Evolutionary conservation across 441 rosid species (phyloP).

Genomic region (Capsella rubella): DNA sequence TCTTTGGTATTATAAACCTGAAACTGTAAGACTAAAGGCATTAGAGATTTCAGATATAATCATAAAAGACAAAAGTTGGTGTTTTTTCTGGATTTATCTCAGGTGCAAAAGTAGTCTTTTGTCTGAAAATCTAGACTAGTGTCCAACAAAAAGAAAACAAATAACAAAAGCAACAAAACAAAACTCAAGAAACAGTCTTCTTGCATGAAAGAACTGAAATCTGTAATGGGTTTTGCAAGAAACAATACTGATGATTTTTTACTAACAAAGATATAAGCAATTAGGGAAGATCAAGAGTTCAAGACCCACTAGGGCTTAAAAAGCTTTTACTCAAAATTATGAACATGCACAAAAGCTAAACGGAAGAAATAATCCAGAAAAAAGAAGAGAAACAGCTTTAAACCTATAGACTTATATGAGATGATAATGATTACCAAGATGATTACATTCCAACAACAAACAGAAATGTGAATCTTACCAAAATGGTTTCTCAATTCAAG

Average conservation of each 20-base stretch:
- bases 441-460: background rate
- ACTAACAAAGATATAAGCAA: too few relatives aligned
- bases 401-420: slow-evolving; percentile 19
- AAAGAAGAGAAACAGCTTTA: background rate
- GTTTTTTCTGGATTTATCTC: background rate
- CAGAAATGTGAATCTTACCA: slow-evolving; percentile 28
- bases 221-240: slow-evolving; percentile 25
- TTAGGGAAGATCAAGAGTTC: background rate
- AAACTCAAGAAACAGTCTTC: background rate
- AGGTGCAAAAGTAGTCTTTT: slow-evolving; percentile 9
- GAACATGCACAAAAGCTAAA: slow-evolving; percentile 31
- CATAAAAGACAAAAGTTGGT: slow-evolving; percentile 19
- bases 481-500: slow-evolving; percentile 20
- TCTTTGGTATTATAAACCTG: slow-evolving; percentile 35
- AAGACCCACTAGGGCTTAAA: background rate
- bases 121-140: slow-evolving; percentile 21
- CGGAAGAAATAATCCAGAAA: background rate
- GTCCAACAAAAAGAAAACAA: slow-evolving; percentile 9
- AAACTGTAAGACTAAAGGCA: background rate
- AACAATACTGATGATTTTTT: slow-evolving; percentile 5
- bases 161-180: background rate
- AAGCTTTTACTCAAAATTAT: slow-evolving; percentile 6
- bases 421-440: background rate
- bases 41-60: background rate
- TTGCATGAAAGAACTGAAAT: slow-evolving; percentile 20